Evolutionary conservation across 2,329 filamentous ascomycete species (phyloP), one percentile per base, ranked within the genome.

Genomic region (Colletotrichum sp.): DNA sequence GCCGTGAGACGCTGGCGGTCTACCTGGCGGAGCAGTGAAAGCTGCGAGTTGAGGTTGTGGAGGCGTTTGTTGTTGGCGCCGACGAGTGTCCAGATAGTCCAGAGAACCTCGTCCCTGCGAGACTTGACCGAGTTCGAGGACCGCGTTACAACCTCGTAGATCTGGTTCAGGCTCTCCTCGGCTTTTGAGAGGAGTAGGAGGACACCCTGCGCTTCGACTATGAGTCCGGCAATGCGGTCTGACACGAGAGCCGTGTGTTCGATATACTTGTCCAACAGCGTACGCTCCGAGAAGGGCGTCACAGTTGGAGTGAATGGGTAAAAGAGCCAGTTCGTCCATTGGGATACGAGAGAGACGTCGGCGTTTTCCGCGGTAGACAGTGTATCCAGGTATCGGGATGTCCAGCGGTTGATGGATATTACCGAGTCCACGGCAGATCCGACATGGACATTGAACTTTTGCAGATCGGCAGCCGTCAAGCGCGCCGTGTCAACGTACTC

Each of bases 391-490:
- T 93, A 92, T 19, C 92, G 89, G 64, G 93, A 89, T 0, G 94
- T 96, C 93, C 93, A 96, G 71, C 91, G 90, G 80, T 95, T 96
- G 72, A 94, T 95, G 77, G 89, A 90, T 75, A 96, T 92, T 66
- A 96, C 92, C 44, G 91, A 91, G 80, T 96, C 94, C 44, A 96
- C 92, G 2, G 93, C 92, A 13, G 91, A 89, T 6, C 94, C 94
- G 78, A 96, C 93, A 79, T 94, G 93, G 1, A 91, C 92, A 84
- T 96, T 96, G 88, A 96, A 97, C 74, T 89, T 90, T 76, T 93
- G 92, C 6, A 97, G 88, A 72, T 94, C 92, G 60, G 89, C 87
- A 6, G 93, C 91, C 2, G 93, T 92, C 63, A 89, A 88, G 5
- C 91, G 87, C 3, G 93, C 92, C 0, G 91, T 92, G 12, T 93